Evolutionary conservation across 305 asterid species (phyloP).

Genomic region (Rubia peregrina): DNA sequence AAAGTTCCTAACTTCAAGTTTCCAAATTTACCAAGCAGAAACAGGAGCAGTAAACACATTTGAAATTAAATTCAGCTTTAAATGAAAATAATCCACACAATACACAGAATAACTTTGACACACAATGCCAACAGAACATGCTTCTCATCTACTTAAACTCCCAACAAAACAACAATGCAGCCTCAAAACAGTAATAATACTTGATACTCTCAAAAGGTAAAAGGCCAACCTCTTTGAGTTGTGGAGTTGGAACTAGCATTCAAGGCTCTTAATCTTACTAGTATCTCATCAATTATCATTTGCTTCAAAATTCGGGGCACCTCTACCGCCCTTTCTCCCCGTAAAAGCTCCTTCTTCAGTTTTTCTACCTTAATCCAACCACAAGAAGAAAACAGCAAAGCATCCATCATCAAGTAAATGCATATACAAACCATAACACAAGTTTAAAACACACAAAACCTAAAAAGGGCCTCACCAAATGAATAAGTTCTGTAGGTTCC

Average conservation of each 20-base stretch:
- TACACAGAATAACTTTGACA: neutral
- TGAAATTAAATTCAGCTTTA: neutral
- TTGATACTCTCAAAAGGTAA: slow-evolving; percentile 11
- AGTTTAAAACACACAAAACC: slow-evolving; percentile 15
- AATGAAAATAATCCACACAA: neutral
- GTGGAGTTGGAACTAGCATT: slow-evolving; percentile 41
- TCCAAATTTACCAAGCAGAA: neutral
- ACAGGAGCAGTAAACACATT: neutral
- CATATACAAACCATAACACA: slow-evolving; percentile 2
- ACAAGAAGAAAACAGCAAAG: slow-evolving; percentile 6
- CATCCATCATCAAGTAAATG: slow-evolving; percentile 9
- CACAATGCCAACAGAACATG: neutral
- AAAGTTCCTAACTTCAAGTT: neutral
- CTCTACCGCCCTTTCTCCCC: slow-evolving; percentile 43
- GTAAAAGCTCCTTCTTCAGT: slow-evolving; percentile 32
- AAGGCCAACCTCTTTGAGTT: slow-evolving; percentile 46
- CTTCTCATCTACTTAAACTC: neutral
- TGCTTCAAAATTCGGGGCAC: slow-evolving; percentile 50
- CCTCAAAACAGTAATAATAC: neutral
- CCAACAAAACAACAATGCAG: neutral
- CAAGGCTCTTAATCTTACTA: slow-evolving; percentile 47
- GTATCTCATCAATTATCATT: slow-evolving; percentile 52
- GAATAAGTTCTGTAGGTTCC: slow-evolving; percentile 68
- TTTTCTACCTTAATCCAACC: slow-evolving; percentile 48
- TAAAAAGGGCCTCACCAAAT: slow-evolving; percentile 44